phyloP scores from a whole-genome alignment of 768 basidiomycete species.

The Ephemerocybe angulata region DNA sequence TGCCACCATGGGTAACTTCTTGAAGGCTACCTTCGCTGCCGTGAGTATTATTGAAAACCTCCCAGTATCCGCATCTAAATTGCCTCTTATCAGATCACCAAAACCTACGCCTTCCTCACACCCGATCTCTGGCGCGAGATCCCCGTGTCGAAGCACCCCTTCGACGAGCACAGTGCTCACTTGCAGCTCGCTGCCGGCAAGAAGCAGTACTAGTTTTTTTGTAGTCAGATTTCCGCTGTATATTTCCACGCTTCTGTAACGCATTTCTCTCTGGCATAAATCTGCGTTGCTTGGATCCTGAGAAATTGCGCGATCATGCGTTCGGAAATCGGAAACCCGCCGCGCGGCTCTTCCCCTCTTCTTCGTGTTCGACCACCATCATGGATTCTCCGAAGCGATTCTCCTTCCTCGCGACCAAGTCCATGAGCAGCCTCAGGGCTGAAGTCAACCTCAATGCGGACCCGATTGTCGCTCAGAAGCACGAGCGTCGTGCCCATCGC shows the following conservation, averaged over 20 bases:
- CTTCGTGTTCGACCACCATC: background rate
- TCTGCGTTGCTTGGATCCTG: background rate
- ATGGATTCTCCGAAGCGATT: slow-evolving; percentile 6
- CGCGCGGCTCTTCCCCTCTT: background rate
- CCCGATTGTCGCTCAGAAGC: background rate
- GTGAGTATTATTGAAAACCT: slow-evolving; percentile 43
- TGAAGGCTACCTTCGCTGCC: slow-evolving; percentile 94
- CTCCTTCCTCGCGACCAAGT: slow-evolving; percentile 7
- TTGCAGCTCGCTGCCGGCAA: slow-evolving; percentile 85
- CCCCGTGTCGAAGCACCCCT: slow-evolving; percentile 82
- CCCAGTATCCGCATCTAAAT: background rate
- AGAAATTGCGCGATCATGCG: background rate
- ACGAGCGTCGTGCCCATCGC: slow-evolving; percentile 4
- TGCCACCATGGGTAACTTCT: slow-evolving; percentile 98
- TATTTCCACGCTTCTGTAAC: slow-evolving; percentile 8
- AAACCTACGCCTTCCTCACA: slow-evolving; percentile 97
- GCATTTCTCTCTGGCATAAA: slow-evolving; percentile 1
- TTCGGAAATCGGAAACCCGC: background rate
- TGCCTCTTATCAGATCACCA: slow-evolving; percentile 66
- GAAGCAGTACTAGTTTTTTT: slow-evolving; percentile 46
- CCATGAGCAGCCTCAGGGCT: slow-evolving; percentile 1
- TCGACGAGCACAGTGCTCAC: slow-evolving; percentile 94
- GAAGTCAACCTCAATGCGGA: background rate
- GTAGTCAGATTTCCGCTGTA: slow-evolving; percentile 13
- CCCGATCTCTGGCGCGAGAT: slow-evolving; percentile 98